phyloP scores from a whole-genome alignment of 2,329 filamentous ascomycete genomes.

The Talaromyces sp. region DNA sequence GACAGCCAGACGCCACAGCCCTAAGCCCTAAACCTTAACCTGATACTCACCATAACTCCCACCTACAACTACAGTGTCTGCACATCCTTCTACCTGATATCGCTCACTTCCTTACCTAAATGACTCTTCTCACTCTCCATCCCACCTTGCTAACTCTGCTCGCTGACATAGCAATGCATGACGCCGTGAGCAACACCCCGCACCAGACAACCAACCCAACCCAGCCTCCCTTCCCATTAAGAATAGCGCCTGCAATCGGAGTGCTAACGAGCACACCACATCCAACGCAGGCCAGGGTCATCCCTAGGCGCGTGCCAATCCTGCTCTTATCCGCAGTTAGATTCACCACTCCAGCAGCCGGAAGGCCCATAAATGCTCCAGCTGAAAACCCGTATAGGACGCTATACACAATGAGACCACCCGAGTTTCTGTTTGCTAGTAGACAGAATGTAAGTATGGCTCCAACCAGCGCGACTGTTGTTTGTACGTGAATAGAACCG shows the following conservation, averaged over 20 bases:
- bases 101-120: background rate
- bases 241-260: constrained; percentile 9
- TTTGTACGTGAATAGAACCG: constrained; percentile 8
- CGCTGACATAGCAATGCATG: background rate
- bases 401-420: constrained; percentile 2
- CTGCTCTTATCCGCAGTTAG: background rate
- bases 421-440: background rate
- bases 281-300: background rate
- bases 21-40: background rate
- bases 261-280: constrained; percentile 8
- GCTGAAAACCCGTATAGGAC: constrained; percentile 9
- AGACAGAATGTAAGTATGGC: constrained; percentile 12
- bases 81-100: background rate
- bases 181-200: constrained; percentile 2
- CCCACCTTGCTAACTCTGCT: constrained; percentile 5
- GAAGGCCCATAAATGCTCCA: constrained; percentile 7
- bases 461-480: background rate
- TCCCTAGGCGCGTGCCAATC: constrained; percentile 8
- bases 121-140: background rate
- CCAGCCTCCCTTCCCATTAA: constrained; percentile 1
- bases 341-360: background rate
- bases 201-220: background rate
- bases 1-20: background rate
- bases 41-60: background rate
- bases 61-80: background rate